Base-by-base conservation (phyloP, 805 yeast genomes). In the Ogataea corticis region DNA sequence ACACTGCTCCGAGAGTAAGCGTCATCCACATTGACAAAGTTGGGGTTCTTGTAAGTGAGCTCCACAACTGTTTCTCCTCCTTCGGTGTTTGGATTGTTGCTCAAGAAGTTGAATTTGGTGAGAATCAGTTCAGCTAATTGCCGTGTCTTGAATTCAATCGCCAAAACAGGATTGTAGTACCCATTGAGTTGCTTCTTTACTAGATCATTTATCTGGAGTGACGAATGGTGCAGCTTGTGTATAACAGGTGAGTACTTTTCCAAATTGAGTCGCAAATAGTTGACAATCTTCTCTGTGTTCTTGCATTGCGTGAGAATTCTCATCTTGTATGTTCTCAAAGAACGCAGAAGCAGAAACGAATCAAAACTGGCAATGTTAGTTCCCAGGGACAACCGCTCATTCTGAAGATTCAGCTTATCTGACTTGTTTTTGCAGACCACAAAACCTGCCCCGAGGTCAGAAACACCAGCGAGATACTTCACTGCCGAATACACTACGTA, bases 41-140 rank as follows among this genome's bases (percentile, higher is more conserved):
- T 66, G 3, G 67, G 63, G 21, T 66, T 57, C 12, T 59, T 56
- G 49, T 70, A 51, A 21, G 71, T 67, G 51, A 75, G 43, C 52
- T 78, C 82, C 34, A 77, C 77, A 48, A 77, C 68, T 29, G 81
- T 76, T 55, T 78, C 83, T 33, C 81, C 81, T 30, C 70, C 69
- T 39, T 65, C 69, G 25, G 73, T 57, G 38, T 75, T 72, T 6
- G 76, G 73, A 28, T 79, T 79, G 49, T 75, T 79, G 52, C 68
- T 67, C 46, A 77, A 67, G 52, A 72, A 76, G 49, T 75, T 74
- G 57, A 78, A 71, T 49, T 68, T 69, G 9, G 71, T 65, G 13
- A 80, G 69, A 2, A 77, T 63, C 1, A 35, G 23, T 37, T 66
- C 68, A 0, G 82, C 79, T 28, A 60, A 50, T 10, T 63, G 54